These are phyloP conservation scores for Pythium guiyangense DNA, from an alignment of 352 stramenopile species.

Conservation along the genomic window DNA sequence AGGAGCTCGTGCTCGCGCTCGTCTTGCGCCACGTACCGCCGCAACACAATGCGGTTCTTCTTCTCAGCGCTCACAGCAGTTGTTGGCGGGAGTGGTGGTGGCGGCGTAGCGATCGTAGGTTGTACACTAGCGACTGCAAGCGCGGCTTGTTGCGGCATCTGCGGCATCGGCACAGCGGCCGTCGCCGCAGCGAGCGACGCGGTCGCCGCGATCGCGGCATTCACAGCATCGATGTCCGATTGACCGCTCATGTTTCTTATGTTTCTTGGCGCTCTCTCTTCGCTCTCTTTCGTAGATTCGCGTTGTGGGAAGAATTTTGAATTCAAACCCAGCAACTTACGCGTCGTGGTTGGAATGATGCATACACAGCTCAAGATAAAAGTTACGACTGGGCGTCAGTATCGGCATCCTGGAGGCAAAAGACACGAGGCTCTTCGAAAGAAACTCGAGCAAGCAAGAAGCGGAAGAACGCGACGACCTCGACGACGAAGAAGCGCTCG, in stretches of 20 bases:
- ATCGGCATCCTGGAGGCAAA: background rate
- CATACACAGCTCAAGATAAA: background rate
- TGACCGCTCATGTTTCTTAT: too few species aligned
- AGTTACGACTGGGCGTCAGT: too few species aligned
- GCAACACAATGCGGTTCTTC: constrained; percentile 13
- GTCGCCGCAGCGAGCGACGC: background rate
- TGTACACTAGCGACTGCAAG: too few species aligned
- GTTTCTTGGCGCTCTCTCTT: too few species aligned
- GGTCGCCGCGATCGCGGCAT: too few species aligned
- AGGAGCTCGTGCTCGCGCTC: constrained; percentile 6
- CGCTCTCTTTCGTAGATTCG: background rate
- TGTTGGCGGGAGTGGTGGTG: background rate
- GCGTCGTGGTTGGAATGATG: too few species aligned
- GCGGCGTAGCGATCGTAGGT: background rate
- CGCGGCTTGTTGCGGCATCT: background rate
- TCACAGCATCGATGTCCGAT: background rate
- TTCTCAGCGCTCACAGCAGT: background rate
- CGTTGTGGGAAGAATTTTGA: background rate
- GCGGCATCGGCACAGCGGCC: background rate
- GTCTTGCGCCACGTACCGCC: constrained; percentile 10
- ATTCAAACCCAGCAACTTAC: background rate
- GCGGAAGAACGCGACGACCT: too few species aligned
- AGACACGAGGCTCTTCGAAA: background rate
- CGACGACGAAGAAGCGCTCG: background rate
- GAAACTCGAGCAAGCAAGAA: background rate